Conservation (phyloP, 768 basidiomycete genomes). For the Trametes meyenii region DNA sequence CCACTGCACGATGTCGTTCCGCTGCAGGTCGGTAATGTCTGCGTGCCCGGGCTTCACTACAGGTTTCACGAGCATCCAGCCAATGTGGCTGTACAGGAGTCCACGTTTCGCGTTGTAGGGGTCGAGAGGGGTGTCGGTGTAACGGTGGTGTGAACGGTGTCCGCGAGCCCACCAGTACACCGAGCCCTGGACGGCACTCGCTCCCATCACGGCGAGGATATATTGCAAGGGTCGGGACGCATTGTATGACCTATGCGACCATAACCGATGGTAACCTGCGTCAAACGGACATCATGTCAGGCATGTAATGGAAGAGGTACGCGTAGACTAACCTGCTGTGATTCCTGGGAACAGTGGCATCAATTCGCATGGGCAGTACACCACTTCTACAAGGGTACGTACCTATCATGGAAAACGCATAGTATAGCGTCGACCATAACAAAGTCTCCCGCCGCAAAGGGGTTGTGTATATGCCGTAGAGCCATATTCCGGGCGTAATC, state of each 20-base stretch:
- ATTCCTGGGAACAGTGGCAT: slow-evolving; percentile 9
- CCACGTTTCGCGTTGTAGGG: slow-evolving; percentile 59
- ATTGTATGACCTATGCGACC: slow-evolving; percentile 59
- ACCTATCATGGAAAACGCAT: slow-evolving; percentile 43
- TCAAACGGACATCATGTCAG: neutral
- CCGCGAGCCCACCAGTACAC: slow-evolving; percentile 60
- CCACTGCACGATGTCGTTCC: slow-evolving; percentile 51
- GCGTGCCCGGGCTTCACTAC: slow-evolving; percentile 49
- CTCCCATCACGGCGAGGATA: slow-evolving; percentile 47
- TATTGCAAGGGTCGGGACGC: slow-evolving; percentile 51
- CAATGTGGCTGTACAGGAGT: slow-evolving; percentile 51
- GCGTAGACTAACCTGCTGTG: slow-evolving; percentile 53
- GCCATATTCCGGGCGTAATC: slow-evolving; percentile 67
- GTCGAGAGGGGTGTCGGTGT: slow-evolving; percentile 60
- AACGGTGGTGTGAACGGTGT: slow-evolving; percentile 56
- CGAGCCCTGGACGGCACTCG: slow-evolving; percentile 56
- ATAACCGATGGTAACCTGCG: slow-evolving; percentile 56
- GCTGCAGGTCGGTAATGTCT: slow-evolving; percentile 51
- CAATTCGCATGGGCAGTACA: neutral
- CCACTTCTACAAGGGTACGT: neutral
- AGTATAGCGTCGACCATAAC: slow-evolving; percentile 69
- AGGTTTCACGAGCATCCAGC: slow-evolving; percentile 58
- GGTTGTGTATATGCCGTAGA: slow-evolving; percentile 66
- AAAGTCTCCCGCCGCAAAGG: slow-evolving; percentile 53
- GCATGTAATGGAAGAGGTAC: slow-evolving; percentile 3